Percentiles rank a stretch among this genome's conserved stretches.
Conservation (phyloP, 2,329 filamentous ascomycete genomes). For the Penicillium janthinellum region DNA sequence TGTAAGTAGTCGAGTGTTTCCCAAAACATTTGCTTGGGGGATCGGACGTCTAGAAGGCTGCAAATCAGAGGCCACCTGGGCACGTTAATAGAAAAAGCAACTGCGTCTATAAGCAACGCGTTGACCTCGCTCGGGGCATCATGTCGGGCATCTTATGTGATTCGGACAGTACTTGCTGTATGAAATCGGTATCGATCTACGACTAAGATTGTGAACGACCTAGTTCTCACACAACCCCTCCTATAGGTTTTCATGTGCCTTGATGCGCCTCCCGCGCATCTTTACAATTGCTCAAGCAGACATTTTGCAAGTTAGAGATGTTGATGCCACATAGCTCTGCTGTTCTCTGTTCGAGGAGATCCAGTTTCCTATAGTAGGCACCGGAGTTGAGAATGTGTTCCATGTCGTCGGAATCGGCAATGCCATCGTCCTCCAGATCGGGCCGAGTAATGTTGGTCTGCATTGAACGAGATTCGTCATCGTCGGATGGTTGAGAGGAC, state of each 20-base stretch:
- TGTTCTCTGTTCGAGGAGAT: slow-evolving; percentile 1
- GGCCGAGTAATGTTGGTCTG: background rate
- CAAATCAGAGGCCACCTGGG: background rate
- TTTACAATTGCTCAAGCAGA: background rate
- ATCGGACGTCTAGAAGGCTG: background rate
- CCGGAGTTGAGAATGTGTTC: slow-evolving; percentile 4
- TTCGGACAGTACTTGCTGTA: background rate
- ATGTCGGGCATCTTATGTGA: background rate
- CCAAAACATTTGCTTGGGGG: background rate
- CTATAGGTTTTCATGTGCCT: background rate
- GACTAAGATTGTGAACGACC: background rate
- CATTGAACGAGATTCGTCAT: background rate
- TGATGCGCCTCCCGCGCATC: background rate
- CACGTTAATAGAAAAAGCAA: too few species aligned
- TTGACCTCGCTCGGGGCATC: background rate
- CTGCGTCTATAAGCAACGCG: too few species aligned
- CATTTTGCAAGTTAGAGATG: background rate
- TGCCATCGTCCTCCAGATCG: background rate
- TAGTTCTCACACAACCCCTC: slow-evolving; percentile 2
- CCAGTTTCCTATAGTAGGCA: slow-evolving; percentile 1
- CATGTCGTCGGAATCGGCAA: background rate
- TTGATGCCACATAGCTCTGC: background rate
- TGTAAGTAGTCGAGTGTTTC: background rate
- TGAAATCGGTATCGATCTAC: background rate
- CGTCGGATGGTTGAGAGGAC: background rate